Conservation (phyloP, 805 yeast genomes). For the Blastobotrys robertii region DNA sequence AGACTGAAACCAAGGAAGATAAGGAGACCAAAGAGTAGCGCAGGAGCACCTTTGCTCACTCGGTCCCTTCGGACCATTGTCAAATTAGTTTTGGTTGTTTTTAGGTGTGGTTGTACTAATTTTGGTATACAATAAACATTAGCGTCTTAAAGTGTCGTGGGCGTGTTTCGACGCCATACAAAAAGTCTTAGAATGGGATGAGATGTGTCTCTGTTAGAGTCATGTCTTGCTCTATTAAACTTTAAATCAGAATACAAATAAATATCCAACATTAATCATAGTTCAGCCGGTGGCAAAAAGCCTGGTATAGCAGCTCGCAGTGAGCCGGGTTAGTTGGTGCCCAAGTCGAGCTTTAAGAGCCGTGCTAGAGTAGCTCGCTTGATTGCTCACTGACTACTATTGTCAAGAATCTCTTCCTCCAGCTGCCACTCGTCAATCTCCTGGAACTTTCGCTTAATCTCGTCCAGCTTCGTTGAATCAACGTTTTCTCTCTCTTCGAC, state of each 20-base stretch:
- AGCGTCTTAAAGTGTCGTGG: constrained; percentile 3
- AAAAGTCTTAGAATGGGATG: no score
- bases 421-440: constrained; percentile 14
- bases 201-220: no score
- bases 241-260: constrained; percentile 1
- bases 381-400: not conserved
- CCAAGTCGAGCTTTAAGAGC: not conserved
- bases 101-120: no score
- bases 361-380: no score
- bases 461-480: not conserved
- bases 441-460: constrained; percentile 10
- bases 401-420: constrained; percentile 4
- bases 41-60: constrained; percentile 1
- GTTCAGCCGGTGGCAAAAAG: not conserved
- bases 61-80: not conserved
- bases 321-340: no score
- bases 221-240: no score
- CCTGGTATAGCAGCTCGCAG: no score
- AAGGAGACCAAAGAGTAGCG: constrained; percentile 1
- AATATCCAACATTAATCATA: constrained; percentile 1
- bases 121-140: not conserved
- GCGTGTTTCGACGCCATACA: no score
- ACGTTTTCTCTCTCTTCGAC: not conserved
- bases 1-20: constrained; percentile 2
- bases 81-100: constrained; percentile 2